Percentiles rank a stretch among this genome's conserved stretches.
These are phyloP conservation scores for Leishmania arabica DNA, from an alignment of 208 protist species.

Conservation along the genomic window DNA sequence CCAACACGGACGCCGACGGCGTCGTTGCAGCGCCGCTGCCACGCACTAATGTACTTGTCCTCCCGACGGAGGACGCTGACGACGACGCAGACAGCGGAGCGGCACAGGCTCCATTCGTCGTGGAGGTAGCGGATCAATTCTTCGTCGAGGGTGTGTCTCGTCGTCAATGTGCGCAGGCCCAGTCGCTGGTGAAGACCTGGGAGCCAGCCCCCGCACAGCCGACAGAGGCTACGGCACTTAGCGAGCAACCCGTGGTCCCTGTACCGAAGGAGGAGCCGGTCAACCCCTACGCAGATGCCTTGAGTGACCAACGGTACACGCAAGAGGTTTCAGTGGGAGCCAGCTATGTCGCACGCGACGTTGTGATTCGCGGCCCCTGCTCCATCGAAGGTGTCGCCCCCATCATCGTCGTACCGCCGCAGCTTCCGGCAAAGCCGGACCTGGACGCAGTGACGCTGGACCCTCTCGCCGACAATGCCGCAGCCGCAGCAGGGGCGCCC, in stretches of 20 bases:
- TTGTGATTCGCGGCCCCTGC: slow-evolving; percentile 43
- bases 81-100: background rate
- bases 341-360: slow-evolving; percentile 45
- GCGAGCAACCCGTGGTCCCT: background rate
- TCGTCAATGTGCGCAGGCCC: slow-evolving; percentile 21
- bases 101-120: slow-evolving; percentile 15
- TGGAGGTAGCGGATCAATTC: slow-evolving; percentile 55
- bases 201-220: background rate
- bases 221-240: background rate
- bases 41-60: slow-evolving; percentile 66
- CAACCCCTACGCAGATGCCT: slow-evolving; percentile 31
- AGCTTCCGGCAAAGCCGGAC: slow-evolving; percentile 42
- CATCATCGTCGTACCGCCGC: slow-evolving; percentile 72
- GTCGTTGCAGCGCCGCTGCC: slow-evolving; percentile 47
- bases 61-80: slow-evolving; percentile 26
- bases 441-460: slow-evolving; percentile 26
- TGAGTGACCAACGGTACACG: slow-evolving; percentile 21
- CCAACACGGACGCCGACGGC: slow-evolving; percentile 56
- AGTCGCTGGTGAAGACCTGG: slow-evolving; percentile 19
- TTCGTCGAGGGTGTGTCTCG: slow-evolving; percentile 53
- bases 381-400: slow-evolving; percentile 63
- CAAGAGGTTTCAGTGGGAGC: slow-evolving; percentile 39
- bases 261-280: background rate
- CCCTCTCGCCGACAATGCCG: background rate
- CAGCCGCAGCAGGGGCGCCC: slow-evolving; percentile 4